phyloP scores from a whole-genome alignment of 1,284 basidiomycete species.

The Austroboletus rostrupii region DNA sequence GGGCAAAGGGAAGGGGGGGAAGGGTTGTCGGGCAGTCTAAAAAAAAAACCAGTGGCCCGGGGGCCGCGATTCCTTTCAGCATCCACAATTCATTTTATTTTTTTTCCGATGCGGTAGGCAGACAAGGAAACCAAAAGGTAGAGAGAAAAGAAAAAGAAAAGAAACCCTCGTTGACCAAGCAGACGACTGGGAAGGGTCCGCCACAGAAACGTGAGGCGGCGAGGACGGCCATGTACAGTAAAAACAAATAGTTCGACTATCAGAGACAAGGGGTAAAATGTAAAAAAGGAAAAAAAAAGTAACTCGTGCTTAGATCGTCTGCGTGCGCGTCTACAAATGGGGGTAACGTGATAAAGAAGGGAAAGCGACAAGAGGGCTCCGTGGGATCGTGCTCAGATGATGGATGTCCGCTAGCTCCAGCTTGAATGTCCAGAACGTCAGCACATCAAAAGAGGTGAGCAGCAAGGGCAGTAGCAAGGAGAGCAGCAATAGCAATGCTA shows the following conservation, averaged over 20 bases:
- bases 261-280: background rate
- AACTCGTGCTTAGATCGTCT: background rate
- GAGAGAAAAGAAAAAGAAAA: no score
- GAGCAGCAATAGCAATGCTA: conserved; percentile 9
- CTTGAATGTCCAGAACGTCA: background rate
- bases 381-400: background rate
- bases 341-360: background rate
- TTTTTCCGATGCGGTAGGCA: no score
- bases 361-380: background rate
- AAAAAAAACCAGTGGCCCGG: no score
- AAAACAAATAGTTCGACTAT: no score
- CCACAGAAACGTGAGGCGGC: background rate
- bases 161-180: no score
- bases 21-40: no score
- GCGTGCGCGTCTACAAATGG: background rate
- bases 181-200: background rate
- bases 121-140: no score
- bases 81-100: no score
- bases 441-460: conserved; percentile 22
- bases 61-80: no score
- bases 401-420: background rate
- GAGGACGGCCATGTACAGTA: background rate
- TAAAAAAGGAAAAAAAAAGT: background rate
- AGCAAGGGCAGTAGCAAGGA: conserved; percentile 24
- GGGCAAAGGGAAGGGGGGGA: no score